A percentile compares a stretch with the other conserved stretches of the same genome.
Evolutionary conservation across 1,139 yeast genomes (phyloP).

Genomic region (Suhomyces maxii): DNA sequence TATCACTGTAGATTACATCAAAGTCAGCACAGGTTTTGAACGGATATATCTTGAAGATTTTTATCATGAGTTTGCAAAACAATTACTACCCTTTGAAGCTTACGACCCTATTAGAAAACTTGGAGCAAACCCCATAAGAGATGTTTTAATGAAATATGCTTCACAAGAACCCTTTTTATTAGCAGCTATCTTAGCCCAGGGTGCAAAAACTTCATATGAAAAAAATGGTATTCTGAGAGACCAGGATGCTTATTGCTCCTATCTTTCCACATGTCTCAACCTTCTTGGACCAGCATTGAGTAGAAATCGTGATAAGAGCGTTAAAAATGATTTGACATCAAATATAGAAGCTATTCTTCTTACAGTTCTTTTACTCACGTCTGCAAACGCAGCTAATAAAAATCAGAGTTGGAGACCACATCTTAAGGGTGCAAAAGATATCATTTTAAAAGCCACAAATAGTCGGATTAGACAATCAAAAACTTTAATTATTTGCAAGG

Average conservation of each 20-base stretch:
- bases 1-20: constrained; percentile 37
- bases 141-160: constrained; percentile 60
- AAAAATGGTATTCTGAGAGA: constrained; percentile 49
- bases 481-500: constrained; percentile 59
- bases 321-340: constrained; percentile 37
- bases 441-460: constrained; percentile 49
- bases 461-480: constrained; percentile 31
- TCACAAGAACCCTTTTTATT: constrained; percentile 59
- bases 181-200: constrained; percentile 72
- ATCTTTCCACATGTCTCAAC: constrained; percentile 60
- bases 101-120: constrained; percentile 33
- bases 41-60: constrained; percentile 55
- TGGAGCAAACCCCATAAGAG: constrained; percentile 61
- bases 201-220: constrained; percentile 58
- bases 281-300: constrained; percentile 49
- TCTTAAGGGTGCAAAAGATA: constrained; percentile 70
- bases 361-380: constrained; percentile 65
- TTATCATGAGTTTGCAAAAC: constrained; percentile 56
- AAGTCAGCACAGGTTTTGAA: constrained; percentile 40
- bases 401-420: constrained; percentile 79
- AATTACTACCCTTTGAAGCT: constrained; percentile 65
- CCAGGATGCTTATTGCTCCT: constrained; percentile 63
- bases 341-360: constrained; percentile 67
- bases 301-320: constrained; percentile 25
- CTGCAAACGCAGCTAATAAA: constrained; percentile 65